Evolutionary conservation across 1,284 basidiomycete species (phyloP), one percentile per base, ranked within the genome.

Genomic region (Trametes pubescens): DNA sequence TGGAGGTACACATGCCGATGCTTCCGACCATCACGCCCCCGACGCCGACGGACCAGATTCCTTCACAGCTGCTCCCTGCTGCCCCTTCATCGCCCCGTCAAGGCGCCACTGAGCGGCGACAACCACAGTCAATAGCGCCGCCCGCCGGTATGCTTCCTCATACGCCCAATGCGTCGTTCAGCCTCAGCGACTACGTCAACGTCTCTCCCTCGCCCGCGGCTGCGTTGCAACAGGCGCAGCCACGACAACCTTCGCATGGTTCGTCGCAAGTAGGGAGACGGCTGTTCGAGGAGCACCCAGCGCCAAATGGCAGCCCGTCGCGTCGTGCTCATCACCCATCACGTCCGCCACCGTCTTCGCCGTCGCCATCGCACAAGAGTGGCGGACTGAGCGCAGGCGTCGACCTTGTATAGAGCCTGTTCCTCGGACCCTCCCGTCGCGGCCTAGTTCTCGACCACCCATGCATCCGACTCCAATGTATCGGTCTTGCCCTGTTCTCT

Each of bases 151-250:
- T 75, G 40, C 79, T 74, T 0, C 79, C 84, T 14, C 76, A 77
- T 13, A 82, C 79, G 9, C 81, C 82, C 0, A 78, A 78, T n/a
- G 69, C 76, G 52, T 75, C 79, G 46, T 91, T 92, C 75, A 88
- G 89, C 73, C 78, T 91, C 64, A 83, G 83, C 69, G 90, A 92
- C 62, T 92, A 86, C 71, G 86, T 92, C 71, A 88, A 92, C 67
- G 86, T 87, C 40, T 90, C 90, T 22, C 90, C 90, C 2, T 88
- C 87, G 2, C 86, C 88, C 1, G 76, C 79, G 18, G 70, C 79
- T 67, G 78, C 49, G 66, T 52, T 65, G 66, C 73, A 47, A 14
- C 44, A 53, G 65, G 63, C 56, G 62, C 73, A 59, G 59, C 78
- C 74, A 29, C 83, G 82, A 70, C 75, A 81, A 59, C 69, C 82